Evolutionary conservation across 352 stramenopile genomes (phyloP), one percentile per base, ranked within the genome.

Genomic region (Phytophthora niederhauseri): DNA sequence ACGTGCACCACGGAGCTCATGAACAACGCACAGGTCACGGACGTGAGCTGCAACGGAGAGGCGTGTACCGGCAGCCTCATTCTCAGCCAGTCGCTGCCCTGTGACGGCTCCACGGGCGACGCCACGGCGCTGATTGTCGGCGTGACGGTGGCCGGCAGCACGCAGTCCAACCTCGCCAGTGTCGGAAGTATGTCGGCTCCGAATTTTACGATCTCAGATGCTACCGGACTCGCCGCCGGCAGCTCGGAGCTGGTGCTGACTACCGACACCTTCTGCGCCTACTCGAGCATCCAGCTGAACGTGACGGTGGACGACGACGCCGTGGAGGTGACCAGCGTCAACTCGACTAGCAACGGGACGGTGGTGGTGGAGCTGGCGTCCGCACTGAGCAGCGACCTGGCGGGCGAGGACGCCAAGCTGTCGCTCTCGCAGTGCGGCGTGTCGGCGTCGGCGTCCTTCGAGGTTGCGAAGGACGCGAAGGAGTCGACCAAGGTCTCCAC

Each of bases 381-480:
- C 3, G 66, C 81, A 5, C 48, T 90, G 4, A 76, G 71, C 17
- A 62, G 52, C 22, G 58, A 72, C 0, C 34, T 87, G 28, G 60
- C 73, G 9, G 73, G 57, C n/a, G 58, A 74, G 14, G 70, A 74
- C n/a, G 50, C 85, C 12, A 8, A 66, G 41, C 57, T 88, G 5
- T 81, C 80, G 57, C 76, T 90, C 28, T 80, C 81, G 14, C 79
- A 88, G 57, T 90, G 81, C 28, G 70, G 77, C 8, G 77, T 87
- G 12, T 61, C 61, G 11, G 54, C 72, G 14, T 61, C 61, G 7
- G 50, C 50, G 0, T 77, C 67, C 48, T 73, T 77, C 26, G 58
- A 58, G 7, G 34, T 73, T 3, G 66, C 55, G 19, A 60, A 64
- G 6, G 52, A 61, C 56, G 57, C 61, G n/a, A 66, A 64, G 28